Conservation (phyloP, 73 alveolate species). For the Halteria grandinella region DNA sequence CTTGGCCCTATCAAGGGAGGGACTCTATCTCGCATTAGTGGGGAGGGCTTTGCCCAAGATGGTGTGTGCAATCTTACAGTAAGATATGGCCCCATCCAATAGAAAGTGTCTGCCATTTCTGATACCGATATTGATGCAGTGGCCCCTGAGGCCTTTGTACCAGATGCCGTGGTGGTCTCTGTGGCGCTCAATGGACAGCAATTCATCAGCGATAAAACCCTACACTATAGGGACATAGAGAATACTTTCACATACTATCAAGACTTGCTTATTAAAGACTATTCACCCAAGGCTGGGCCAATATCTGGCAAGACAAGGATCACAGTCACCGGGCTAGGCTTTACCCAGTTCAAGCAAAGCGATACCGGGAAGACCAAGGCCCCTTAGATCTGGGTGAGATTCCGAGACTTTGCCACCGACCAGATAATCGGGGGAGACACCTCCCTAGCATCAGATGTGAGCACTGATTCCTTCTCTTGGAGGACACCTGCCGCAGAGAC, state of each 20-base stretch:
- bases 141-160: constrained; percentile 84
- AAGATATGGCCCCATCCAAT: constrained; percentile 80
- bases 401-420: constrained; percentile 66
- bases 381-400: constrained; percentile 76
- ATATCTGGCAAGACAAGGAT: constrained; percentile 82
- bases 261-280: constrained; percentile 79
- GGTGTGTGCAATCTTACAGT: constrained; percentile 90
- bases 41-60: constrained; percentile 82
- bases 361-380: constrained; percentile 59
- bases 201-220: constrained; percentile 79
- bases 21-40: constrained; percentile 74
- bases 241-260: constrained; percentile 85
- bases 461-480: constrained; percentile 74
- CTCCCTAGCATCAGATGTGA: constrained; percentile 36
- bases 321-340: constrained; percentile 85
- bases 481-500: constrained; percentile 80
- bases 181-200: constrained; percentile 91
- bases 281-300: constrained; percentile 87
- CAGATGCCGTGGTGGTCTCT: constrained; percentile 90
- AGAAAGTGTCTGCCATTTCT: constrained; percentile 43
- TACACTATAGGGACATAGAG: constrained; percentile 81
- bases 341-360: constrained; percentile 74
- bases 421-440: constrained; percentile 32
- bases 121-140: constrained; percentile 58
- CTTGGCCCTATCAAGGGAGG: constrained; percentile 93